These are phyloP conservation scores for Cinchona pubescens DNA, from an alignment of 257 asterid genomes.

Conservation along the genomic window DNA sequence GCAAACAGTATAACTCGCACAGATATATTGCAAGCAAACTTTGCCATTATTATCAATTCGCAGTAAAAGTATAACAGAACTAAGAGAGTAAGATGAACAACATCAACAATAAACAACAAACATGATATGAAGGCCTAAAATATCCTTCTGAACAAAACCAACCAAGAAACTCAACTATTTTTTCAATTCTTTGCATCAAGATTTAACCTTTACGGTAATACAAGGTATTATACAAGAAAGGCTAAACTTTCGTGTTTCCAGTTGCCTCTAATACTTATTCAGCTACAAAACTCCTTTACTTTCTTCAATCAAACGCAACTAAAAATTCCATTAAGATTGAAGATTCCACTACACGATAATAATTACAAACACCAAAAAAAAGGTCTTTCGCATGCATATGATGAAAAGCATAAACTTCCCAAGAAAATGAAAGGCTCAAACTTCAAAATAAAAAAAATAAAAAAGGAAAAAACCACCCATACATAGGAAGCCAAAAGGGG, in stretches of 20 bases:
- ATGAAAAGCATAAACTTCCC: not conserved
- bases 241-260: not conserved
- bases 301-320: not conserved
- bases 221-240: not conserved
- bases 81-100: not conserved
- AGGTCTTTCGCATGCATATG: not conserved
- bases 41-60: not conserved
- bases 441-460: not conserved
- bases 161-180: not conserved
- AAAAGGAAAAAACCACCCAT: too few species aligned
- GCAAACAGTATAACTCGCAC: not conserved
- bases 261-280: not conserved
- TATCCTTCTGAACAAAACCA: not conserved
- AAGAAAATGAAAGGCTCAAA: not conserved
- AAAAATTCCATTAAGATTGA: not conserved
- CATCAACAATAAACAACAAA: not conserved
- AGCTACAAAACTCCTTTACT: not conserved
- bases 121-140: not conserved
- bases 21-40: not conserved
- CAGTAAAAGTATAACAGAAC: not conserved
- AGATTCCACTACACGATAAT: not conserved
- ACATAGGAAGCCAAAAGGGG: not conserved
- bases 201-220: not conserved
- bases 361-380: not conserved
- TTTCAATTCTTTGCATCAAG: not conserved